Percentiles rank a stretch among this genome's conserved stretches.
Conservation (phyloP, 2,329 filamentous ascomycete genomes). For the Botrytis squamosa region DNA sequence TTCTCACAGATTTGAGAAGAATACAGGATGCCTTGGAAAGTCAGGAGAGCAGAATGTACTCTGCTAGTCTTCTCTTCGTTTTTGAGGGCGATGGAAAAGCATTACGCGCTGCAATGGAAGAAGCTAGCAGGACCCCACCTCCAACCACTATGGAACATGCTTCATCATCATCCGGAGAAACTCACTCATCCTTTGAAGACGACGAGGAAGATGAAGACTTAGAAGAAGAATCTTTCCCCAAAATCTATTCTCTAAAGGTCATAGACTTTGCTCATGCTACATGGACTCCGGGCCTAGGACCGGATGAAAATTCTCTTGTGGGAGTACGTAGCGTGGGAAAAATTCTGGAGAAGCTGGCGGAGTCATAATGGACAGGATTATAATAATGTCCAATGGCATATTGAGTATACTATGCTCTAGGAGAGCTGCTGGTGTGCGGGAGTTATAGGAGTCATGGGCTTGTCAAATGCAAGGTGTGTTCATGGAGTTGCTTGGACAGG, state of each 20-base stretch:
- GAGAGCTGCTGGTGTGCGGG: background rate
- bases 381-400: background rate
- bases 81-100: constrained; percentile 62
- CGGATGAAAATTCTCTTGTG: constrained; percentile 77
- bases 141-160: constrained; percentile 33
- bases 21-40: constrained; percentile 54
- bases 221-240: constrained; percentile 55
- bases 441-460: constrained; percentile 18
- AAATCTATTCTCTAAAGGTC: constrained; percentile 76
- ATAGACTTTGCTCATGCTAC: constrained; percentile 96
- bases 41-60: constrained; percentile 64
- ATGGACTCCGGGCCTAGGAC: constrained; percentile 75
- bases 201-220: constrained; percentile 55
- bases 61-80: constrained; percentile 54
- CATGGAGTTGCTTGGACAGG: constrained; percentile 20
- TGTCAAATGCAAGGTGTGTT: constrained; percentile 17
- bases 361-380: constrained; percentile 1
- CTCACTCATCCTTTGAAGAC: constrained; percentile 32
- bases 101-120: constrained; percentile 43
- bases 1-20: constrained; percentile 52
- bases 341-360: constrained; percentile 62
- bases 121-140: constrained; percentile 37
- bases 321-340: constrained; percentile 70
- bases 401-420: background rate
- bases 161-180: constrained; percentile 35